Base-by-base conservation (phyloP, 106 monocot genomes). In the Allium fistulosum region DNA sequence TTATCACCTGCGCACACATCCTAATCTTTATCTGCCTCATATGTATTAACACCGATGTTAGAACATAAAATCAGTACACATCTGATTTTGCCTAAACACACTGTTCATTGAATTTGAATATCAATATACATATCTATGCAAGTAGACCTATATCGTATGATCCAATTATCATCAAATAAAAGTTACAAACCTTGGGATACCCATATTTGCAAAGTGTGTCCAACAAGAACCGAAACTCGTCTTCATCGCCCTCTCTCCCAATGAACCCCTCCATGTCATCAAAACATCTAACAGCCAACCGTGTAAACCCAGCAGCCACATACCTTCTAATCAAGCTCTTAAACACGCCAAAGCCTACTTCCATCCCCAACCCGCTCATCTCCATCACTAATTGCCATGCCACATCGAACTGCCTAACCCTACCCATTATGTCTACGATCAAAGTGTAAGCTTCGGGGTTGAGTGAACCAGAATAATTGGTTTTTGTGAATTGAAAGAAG, bases 141-240 rank as follows among this genome's bases (percentile, higher is more conserved):
- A 37, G 37, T 37, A 37, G 37, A 37, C 37, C 37, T 37, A 37
- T 37, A 37, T 37, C 1, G 37, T 37, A 37, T 37, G 5, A 37
- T 37, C 37, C 37, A 37, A 37, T 5, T 1, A 37, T 37, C 37
- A 37, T 37, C 37, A 5, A 5, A 2, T 37, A 1, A 37, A 22
- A 5, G 26, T 14, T 47, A 11, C 51, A 9, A 48, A 93, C 92
- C 89, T 92, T 99, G 2, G 92, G 82, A 68, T 87, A 80, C 6
- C 91, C 85, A 72, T 99, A 99, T 83, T 99, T 92, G 92, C 92
- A 92, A 51, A 99, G 86, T 7, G 92, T 99, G 57, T 99, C 97
- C 1, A 99, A 86, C 48, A 99, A 69, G 61, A 82, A 77, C 49
- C 74, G 69, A 68, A 99, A 92, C 67, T 92, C 92, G 59, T 28